Evolutionary conservation across 106 monocot species (phyloP), one percentile per base, ranked within the genome.

Genomic region (Dendrobium officinale): DNA sequence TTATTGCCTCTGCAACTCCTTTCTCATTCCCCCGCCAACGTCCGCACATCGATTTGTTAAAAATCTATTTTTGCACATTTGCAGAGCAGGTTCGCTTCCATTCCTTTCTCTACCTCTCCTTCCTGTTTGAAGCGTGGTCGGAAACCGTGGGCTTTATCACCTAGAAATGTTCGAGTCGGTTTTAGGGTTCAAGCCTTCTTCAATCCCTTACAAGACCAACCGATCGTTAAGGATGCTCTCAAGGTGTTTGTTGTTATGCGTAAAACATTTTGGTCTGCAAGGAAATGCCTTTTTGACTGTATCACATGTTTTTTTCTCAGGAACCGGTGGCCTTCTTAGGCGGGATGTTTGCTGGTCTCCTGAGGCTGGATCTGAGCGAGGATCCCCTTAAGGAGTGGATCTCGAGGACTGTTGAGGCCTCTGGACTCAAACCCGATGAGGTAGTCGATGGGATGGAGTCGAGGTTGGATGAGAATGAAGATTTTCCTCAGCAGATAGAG

Each of bases 351-450:
- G 93, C 96, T 42, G 96, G 96, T 16, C 81, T 96, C 9, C 45
- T 96, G 87, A 88, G 93, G 87, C 89, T 96, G 43, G 92, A 96
- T 84, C 79, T 96, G 86, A 93, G 92, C 75, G 96, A 96, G 75
- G 96, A 93, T 24, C 96, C 96, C 0, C 90, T 96, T 11, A 93
- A 82, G 83, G 96, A 93, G 4, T 96, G 96, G 96, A 82, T 96
- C 8, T 18, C 86, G 4, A 86, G 75, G 83, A 96, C 93, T 0
- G 92, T 88, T 7, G 92, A 96, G 42, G 87, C 88, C 11, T 80
- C 92, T 43, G 93, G 96, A 58, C 80, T 94, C 10, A 79, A 88
- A 0, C 83, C 79, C 10, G 87, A 85, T 10, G 85, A 72, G 41
- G 78, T 85, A 56, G 68, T 75, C 18, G 77, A 29, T 24, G 49